Base-by-base conservation (phyloP, 805 yeast species). In the Candida boidinii region DNA sequence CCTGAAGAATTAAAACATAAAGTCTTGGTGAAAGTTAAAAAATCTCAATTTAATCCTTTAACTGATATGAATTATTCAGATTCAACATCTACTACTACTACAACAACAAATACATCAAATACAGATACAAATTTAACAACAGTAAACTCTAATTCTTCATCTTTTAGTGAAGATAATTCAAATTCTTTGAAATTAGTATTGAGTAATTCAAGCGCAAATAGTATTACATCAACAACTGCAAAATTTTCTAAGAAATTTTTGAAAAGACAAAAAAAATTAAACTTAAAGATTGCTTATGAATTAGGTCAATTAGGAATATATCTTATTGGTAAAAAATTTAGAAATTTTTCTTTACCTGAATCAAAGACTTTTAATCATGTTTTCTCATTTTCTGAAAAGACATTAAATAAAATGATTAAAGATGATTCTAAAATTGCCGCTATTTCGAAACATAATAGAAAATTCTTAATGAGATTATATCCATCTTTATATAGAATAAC, bases 311-410 rank as follows among this genome's bases (percentile, higher is more conserved):
- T 86, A 28, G 94, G 85, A 2, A 71, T 82, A 3, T 86, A 84
- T 46, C 51, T 81, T 5, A 73, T 77, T 39, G 96, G 96, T 0
- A 46, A 73, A 18, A 85, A 79, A 45, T 90, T 81, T 47, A 66
- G 83, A 22, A 85, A 86, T 51, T 85, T 87, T 44, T 78, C 95
- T 0, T 58, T 85, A 18, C 94, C 95, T 0, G 94, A 82, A 44
- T 83, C 95, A 1, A 85, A 87, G 46, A 69, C 83, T 0, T 58
- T 54, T 36, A 81, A 82, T 43, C 97, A 87, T 53, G 76, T 88
- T 34, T 92, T 88, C 50, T 87, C 96, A 2, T 72, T 92, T 39
- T 79, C 81, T 39, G 97, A 92, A 46, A 75, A 82, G 34, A 60
- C 75, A 2, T 55, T 84, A 26, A 70, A 70, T 29, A 60, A 72